Percentiles rank a stretch among this genome's conserved stretches.
These are phyloP conservation scores for Exophiala mesophila DNA, from an alignment of 2,329 filamentous ascomycete genomes.

Conservation along the genomic window DNA sequence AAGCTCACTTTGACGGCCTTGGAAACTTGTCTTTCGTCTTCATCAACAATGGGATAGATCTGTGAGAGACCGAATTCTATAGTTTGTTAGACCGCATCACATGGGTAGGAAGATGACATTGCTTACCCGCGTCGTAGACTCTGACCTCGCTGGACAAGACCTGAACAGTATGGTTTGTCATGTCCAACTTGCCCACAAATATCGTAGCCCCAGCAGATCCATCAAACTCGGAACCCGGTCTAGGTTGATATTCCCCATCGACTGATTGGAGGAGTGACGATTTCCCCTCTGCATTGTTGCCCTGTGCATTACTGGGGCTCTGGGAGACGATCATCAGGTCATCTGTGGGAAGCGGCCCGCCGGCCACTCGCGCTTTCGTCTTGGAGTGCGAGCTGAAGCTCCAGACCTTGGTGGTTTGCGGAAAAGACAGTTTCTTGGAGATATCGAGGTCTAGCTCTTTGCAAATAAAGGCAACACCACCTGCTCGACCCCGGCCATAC, in stretches of 20 bases:
- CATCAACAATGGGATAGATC: constrained; percentile 88
- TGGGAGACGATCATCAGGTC: constrained; percentile 81
- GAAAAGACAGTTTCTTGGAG: constrained; percentile 65
- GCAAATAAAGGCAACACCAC: constrained; percentile 71
- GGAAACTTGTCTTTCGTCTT: constrained; percentile 73
- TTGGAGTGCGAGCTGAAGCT: constrained; percentile 64
- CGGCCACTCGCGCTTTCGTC: constrained; percentile 39
- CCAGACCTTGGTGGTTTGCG: constrained; percentile 74
- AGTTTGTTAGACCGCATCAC: constrained; percentile 5
- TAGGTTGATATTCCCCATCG: constrained; percentile 67
- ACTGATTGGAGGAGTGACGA: constrained; percentile 74
- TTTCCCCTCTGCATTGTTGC: constrained; percentile 66
- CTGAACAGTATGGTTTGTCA: constrained; percentile 76
- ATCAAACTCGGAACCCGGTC: constrained; percentile 85
- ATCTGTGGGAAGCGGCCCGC: constrained; percentile 58
- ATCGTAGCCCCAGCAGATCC: constrained; percentile 81
- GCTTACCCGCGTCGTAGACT: constrained; percentile 76
- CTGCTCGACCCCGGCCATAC: constrained; percentile 52
- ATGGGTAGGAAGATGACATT: constrained; percentile 35
- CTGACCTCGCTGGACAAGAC: constrained; percentile 81
- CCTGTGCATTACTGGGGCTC: constrained; percentile 58
- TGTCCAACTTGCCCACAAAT: constrained; percentile 77
- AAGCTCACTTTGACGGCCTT: constrained; percentile 77
- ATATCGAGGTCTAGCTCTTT: constrained; percentile 70
- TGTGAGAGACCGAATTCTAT: constrained; percentile 80